A percentile compares a stretch with the other conserved stretches of the same genome.
These are phyloP conservation scores for Alternaria viburni DNA, from an alignment of 2,329 filamentous ascomycete genomes.

Conservation along the genomic window DNA sequence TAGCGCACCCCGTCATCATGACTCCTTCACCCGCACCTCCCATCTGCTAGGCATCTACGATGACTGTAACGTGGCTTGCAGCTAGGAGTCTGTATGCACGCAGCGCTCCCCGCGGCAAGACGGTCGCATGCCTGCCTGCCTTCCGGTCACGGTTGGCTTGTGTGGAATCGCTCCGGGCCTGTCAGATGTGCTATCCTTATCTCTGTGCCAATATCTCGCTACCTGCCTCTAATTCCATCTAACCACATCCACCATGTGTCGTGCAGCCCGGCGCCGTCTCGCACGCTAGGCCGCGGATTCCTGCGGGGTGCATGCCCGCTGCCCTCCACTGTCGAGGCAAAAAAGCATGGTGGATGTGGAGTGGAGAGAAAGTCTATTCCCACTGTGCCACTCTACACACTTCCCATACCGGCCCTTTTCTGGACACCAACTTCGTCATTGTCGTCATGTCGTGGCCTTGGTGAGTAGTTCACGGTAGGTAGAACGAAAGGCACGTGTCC, in stretches of 20 bases:
- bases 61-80: constrained; percentile 1
- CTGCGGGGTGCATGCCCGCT: constrained; percentile 27
- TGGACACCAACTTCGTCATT: neutral
- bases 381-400: neutral
- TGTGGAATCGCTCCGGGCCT: constrained; percentile 5
- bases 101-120: neutral
- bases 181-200: constrained; percentile 11
- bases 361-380: constrained; percentile 6
- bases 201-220: constrained; percentile 8
- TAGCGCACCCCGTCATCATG: neutral
- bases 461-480: neutral
- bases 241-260: constrained; percentile 4
- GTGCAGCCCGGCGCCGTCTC: constrained; percentile 4
- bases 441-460: neutral
- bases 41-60: neutral
- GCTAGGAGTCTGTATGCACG: neutral
- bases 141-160: neutral
- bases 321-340: neutral
- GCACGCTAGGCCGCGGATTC: constrained; percentile 2
- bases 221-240: neutral
- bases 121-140: neutral
- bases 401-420: neutral
- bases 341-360: neutral
- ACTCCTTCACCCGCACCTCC: neutral
- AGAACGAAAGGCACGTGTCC: neutral